Evolutionary conservation across 345 rosid genomes (phyloP), one percentile per base, ranked within the genome.

Genomic region (Isatis tinctoria): DNA sequence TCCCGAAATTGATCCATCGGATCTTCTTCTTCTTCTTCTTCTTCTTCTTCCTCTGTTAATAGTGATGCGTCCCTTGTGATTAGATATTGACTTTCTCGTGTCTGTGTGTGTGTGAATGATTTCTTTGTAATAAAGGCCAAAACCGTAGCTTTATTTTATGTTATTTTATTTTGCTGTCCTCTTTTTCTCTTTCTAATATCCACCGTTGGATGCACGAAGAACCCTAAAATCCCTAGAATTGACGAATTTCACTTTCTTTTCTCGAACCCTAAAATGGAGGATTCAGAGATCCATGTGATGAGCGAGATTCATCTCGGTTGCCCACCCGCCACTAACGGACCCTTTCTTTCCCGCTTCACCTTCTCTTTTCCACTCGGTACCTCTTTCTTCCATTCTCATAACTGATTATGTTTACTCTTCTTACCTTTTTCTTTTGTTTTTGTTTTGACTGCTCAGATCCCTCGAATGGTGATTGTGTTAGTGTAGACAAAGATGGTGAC

Each of bases 301-400:
- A 94, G 98, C 77, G 92, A 94, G 81, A 84, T 91, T 37, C 96
- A 89, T 73, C 43, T 88, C 4, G 95, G 97, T 39, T 94, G 98
- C 65, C 95, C 93, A 54, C 88, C 92, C 13, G 70, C 75, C 63
- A 64, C 73, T 17, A 65, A 80, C 18, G 89, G 88, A 0, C 86
- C 93, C 22, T 84, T 85, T 80, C 61, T 85, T 63, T 88, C 96
- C 62, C 84, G 73, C 45, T 91, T 90, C 90, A 74, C 79, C 75
- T 65, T 90, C 83, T 81, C 80, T 71, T 56, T 74, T 28, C 88
- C 96, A 17, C 56, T 79, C 5, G 91, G 88, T 91, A n/a, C n/a
- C n/a, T n/a, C n/a, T n/a, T n/a, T n/a, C n/a, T n/a, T n/a, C n/a
- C n/a, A n/a, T n/a, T n/a, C n/a, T n/a, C n/a, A n/a, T n/a, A n/a